Conservation (phyloP, 805 yeast species). For the Debaryomyces tyrocola region DNA sequence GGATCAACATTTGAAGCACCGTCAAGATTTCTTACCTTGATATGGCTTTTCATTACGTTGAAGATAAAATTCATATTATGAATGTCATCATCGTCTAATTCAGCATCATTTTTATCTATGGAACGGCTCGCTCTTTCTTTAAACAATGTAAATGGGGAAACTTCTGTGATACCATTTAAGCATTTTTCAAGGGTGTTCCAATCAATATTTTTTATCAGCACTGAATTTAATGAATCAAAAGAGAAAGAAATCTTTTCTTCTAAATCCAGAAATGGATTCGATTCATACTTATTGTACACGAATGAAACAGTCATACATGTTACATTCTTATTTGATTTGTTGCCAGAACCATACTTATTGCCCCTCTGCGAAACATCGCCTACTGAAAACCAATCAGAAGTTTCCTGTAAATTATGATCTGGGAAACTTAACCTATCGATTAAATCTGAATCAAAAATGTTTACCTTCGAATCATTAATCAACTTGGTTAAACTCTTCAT, state of each 20-base stretch:
- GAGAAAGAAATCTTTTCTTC: constrained; percentile 22
- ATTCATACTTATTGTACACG: constrained; percentile 32
- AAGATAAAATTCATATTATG: constrained; percentile 33
- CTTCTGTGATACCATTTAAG: constrained; percentile 24
- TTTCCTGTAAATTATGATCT: constrained; percentile 16
- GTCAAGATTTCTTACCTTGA: constrained; percentile 27
- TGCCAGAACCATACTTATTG: not conserved
- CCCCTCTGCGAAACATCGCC: constrained; percentile 10
- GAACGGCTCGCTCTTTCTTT: constrained; percentile 4
- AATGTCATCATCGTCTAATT: constrained; percentile 23
- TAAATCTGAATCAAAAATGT: constrained; percentile 16
- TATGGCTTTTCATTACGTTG: constrained; percentile 31
- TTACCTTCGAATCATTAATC: constrained; percentile 8
- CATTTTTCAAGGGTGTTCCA: constrained; percentile 25
- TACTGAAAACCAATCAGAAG: constrained; percentile 9
- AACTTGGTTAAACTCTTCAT: constrained; percentile 10
- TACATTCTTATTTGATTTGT: not conserved
- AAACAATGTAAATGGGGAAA: constrained; percentile 22
- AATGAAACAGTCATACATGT: constrained; percentile 39
- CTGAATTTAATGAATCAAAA: constrained; percentile 26
- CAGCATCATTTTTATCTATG: not conserved
- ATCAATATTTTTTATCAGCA: constrained; percentile 22
- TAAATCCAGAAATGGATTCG: constrained; percentile 29
- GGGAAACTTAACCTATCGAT: constrained; percentile 12
- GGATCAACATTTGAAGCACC: constrained; percentile 24